phyloP scores from a whole-genome alignment of 495 filamentous ascomycete genomes.

The Peziza echinospora region DNA sequence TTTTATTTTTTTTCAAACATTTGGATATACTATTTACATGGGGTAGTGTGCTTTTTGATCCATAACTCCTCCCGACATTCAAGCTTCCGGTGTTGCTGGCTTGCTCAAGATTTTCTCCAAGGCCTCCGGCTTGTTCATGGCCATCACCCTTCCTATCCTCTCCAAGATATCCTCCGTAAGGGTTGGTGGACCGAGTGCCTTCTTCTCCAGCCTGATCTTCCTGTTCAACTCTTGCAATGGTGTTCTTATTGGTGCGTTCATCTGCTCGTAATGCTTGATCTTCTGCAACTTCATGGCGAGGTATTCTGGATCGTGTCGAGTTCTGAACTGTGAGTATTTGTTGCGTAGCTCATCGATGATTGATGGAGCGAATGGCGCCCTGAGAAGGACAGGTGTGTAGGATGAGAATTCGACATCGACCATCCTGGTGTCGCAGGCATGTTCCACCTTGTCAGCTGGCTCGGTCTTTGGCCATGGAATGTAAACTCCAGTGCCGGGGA shows the following conservation, averaged over 20 bases:
- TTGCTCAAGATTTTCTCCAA: constrained; percentile 14
- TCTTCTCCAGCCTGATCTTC: constrained; percentile 22
- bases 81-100: neutral
- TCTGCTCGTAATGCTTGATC: constrained; percentile 34
- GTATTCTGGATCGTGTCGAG: constrained; percentile 51
- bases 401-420: constrained; percentile 53
- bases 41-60: neutral
- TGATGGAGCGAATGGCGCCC: constrained; percentile 52
- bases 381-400: constrained; percentile 50
- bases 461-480: constrained; percentile 53
- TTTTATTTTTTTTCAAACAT: too few relatives aligned
- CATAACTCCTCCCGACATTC: neutral
- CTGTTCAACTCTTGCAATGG: constrained; percentile 25
- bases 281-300: constrained; percentile 37
- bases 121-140: constrained; percentile 26
- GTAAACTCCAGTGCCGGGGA: constrained; percentile 37
- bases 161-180: constrained; percentile 39
- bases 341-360: constrained; percentile 77
- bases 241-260: constrained; percentile 26
- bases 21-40: too few relatives aligned
- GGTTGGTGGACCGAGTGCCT: constrained; percentile 23
- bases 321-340: constrained; percentile 66
- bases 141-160: constrained; percentile 45
- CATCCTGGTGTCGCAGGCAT: constrained; percentile 46
- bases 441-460: constrained; percentile 28